Base-by-base conservation (phyloP, 2,329 filamentous ascomycete species). In the Exophiala sideris region DNA sequence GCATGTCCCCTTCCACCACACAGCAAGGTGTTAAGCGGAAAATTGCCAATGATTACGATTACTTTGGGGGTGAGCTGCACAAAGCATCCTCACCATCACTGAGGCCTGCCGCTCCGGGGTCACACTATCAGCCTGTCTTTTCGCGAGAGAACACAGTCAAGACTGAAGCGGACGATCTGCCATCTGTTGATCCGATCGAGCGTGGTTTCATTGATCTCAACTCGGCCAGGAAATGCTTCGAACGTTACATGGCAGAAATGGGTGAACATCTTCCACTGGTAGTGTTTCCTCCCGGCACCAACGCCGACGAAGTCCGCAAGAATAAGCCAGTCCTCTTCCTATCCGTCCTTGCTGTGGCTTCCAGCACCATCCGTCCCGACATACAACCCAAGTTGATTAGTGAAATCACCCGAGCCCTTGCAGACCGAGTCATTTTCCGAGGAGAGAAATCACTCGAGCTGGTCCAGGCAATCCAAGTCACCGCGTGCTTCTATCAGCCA, bases 391-490 rank as follows among this genome's bases (percentile, higher is more conserved):
- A 75, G 21, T 73, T 95, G 11, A 80, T 85, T 8, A 80, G 80
- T 56, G 85, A 94, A 63, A 72, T 90, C 51, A 87, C 90, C 73
- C 82, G 84, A 57, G 75, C 84, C 9, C 80, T 94, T 50, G 88
- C 88, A 2, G 86, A 94, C 41, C 84, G 83, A 60, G 79, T 92
- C 38, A 80, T 94, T 62, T 75, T 90, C 29, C 80, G 82, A 5
- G 89, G 88, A 10, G 85, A 90, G 63, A 95, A 95, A 75, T 89
- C 82, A 34, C 72, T 96, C 14, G 91, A 95, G 69, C 76, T 95
- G 5, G 83, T 95, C 7, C 91, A 96, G 71, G 82, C 88, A 1
- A 73, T 95, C 38, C 80, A 89, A 54, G 75, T 95, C 3, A 78
- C 83, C 5, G 83, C 86, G n/a, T 80, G 91, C 16, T 95, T 90